These are phyloP conservation scores for Globisporangium parvum DNA, from an alignment of 352 stramenopile species.

Conservation along the genomic window DNA sequence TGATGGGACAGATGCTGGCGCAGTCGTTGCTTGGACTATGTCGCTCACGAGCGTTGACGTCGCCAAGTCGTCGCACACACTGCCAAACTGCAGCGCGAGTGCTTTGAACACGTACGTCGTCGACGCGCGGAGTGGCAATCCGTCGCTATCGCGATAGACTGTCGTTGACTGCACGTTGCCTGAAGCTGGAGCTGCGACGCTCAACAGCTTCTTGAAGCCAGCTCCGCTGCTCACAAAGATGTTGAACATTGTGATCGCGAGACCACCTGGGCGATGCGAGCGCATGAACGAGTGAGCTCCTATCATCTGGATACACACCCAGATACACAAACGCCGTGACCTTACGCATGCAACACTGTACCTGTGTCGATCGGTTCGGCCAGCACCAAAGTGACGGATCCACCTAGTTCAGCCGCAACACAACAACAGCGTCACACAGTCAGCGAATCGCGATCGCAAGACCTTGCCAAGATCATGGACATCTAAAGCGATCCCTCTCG, in stretches of 20 bases:
- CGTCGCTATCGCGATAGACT: slow-evolving; percentile 16
- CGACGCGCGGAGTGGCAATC: slow-evolving; percentile 9
- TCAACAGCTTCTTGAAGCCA: slow-evolving; percentile 23
- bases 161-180: slow-evolving; percentile 11
- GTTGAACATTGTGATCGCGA: slow-evolving; percentile 25
- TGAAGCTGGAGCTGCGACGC: slow-evolving; percentile 11
- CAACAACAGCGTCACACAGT: background rate
- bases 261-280: slow-evolving; percentile 16
- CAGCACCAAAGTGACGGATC: slow-evolving; percentile 25
- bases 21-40: slow-evolving; percentile 19
- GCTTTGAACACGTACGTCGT: slow-evolving; percentile 40
- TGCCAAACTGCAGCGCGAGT: slow-evolving; percentile 32
- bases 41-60: slow-evolving; percentile 26
- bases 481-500: no score
- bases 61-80: slow-evolving; percentile 28
- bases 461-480: no score
- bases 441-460: no score
- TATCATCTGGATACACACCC: background rate
- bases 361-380: slow-evolving; percentile 34
- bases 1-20: slow-evolving; percentile 16
- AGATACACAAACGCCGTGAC: background rate
- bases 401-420: slow-evolving; percentile 13
- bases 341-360: slow-evolving; percentile 1
- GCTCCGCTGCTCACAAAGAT: slow-evolving; percentile 19
- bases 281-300: background rate